phyloP scores from a whole-genome alignment of 208 protist genomes.

The Leishmania lainsoni region DNA sequence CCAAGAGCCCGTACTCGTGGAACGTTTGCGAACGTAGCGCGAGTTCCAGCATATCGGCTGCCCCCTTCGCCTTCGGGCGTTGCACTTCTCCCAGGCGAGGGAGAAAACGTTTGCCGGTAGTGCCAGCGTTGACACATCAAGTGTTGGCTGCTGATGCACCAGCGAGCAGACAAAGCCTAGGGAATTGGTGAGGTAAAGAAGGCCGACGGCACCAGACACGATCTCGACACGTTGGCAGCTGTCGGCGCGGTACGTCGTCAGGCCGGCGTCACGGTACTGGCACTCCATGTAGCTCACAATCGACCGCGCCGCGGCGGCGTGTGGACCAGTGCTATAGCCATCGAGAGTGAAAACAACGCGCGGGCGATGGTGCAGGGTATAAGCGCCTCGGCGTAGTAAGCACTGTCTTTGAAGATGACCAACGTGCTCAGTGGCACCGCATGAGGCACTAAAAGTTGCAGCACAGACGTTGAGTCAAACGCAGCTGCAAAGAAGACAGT shows the following conservation, averaged over 20 bases:
- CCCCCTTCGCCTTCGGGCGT: constrained; percentile 31
- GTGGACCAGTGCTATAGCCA: constrained; percentile 20
- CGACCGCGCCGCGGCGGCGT: not conserved
- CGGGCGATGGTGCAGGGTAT: constrained; percentile 52
- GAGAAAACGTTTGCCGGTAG: constrained; percentile 15
- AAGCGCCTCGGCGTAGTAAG: constrained; percentile 55
- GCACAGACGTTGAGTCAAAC: constrained; percentile 28
- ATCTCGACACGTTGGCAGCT: constrained; percentile 39
- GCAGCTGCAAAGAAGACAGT: constrained; percentile 35
- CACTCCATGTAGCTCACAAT: constrained; percentile 25
- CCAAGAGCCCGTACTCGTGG: constrained; percentile 16
- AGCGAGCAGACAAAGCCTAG: constrained; percentile 44
- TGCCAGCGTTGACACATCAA: constrained; percentile 5
- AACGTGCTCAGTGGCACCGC: constrained; percentile 41
- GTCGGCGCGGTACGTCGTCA: constrained; percentile 12
- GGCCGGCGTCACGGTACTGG: constrained; percentile 12
- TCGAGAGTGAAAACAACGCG: constrained; percentile 36
- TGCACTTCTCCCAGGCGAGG: constrained; percentile 16
- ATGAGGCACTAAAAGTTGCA: constrained; percentile 23
- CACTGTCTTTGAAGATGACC: constrained; percentile 22
- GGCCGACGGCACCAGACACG: constrained; percentile 39
- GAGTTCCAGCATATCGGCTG: constrained; percentile 40
- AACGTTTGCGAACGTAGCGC: constrained; percentile 24
- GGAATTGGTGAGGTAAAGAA: constrained; percentile 58
- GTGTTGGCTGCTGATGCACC: constrained; percentile 14